Base-by-base conservation (phyloP, 2,329 filamentous ascomycete species). In the Fusarium temperatum region DNA sequence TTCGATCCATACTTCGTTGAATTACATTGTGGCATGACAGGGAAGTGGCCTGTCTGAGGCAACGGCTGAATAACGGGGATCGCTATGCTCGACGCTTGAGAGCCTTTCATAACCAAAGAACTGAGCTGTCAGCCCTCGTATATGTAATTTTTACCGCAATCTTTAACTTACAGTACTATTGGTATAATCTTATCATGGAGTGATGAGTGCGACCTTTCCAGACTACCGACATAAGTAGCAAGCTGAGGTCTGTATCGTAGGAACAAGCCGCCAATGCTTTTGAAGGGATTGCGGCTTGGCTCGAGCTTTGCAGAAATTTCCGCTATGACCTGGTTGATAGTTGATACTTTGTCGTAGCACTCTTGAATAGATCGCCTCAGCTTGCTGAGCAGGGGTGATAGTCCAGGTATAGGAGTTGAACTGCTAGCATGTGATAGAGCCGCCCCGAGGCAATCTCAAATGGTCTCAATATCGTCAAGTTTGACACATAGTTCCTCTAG, bases 231-330 rank as follows among this genome's bases (percentile, higher is more conserved):
- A 8, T 12, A 24, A 51, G 26, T 38, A n/a, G 15, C 26, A 22
- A 72, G 60, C 15, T 30, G 24, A 3, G 39, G 8, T 60, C 55
- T 72, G 41, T 59, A 14, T 6, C 51, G 45, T 3, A 75, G 14
- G 24, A 72, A 74, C 6, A 50, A 41, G 14, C 24, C 6, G 1
- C 68, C 61, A 3, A 55, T 9, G 1, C 9, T 47, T 10, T 11
- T 65, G 8, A 75, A 55, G 7, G 15, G 30, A 6, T 35, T 51
- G 22, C 6, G 26, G 1, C 22, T 44, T 36, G 51, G 48, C 6
- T 24, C 3, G 4, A 26, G 13, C 2, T 28, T 53, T 12, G 15
- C 11, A n/a, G n/a, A 48, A 4, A 74, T 30, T 6, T 30, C 36
- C 7, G 3, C 41, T 17, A 74, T 50, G 4, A 63, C 14, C 6